These are phyloP conservation scores for Wickerhamomyces tratensis DNA, from an alignment of 805 yeast genomes.

Conservation along the genomic window DNA sequence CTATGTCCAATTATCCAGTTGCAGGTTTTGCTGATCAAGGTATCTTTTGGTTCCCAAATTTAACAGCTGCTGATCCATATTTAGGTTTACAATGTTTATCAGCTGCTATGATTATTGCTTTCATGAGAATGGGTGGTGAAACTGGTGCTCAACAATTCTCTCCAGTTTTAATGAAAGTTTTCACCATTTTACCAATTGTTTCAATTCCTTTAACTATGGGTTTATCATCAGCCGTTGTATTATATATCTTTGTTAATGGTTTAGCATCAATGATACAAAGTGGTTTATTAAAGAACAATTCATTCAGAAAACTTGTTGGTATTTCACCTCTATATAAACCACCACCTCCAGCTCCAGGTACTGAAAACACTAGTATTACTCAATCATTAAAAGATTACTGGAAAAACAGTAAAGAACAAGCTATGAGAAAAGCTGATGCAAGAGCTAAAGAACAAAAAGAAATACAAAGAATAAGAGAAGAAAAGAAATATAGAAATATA, in stretches of 20 bases:
- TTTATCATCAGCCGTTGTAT: conserved; percentile 74
- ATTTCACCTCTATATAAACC: conserved; percentile 57
- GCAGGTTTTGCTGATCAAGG: conserved; percentile 78
- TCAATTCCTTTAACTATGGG: conserved; percentile 87
- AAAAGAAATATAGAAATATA: conserved; percentile 17
- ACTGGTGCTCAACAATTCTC: conserved; percentile 67
- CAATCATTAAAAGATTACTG: conserved; percentile 29
- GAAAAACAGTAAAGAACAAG: conserved; percentile 28
- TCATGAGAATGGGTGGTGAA: conserved; percentile 84
- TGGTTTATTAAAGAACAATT: conserved; percentile 44
- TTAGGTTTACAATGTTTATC: conserved; percentile 78
- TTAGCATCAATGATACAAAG: conserved; percentile 67
- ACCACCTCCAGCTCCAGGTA: conserved; percentile 24
- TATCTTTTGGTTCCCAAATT: conserved; percentile 71
- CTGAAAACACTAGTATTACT: conserved; percentile 21
- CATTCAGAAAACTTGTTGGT: conserved; percentile 46
- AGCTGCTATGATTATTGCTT: conserved; percentile 64
- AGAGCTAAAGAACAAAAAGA: conserved; percentile 24
- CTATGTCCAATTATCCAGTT: conserved; percentile 77
- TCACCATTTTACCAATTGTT: conserved; percentile 66
- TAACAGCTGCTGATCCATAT: conserved; percentile 83
- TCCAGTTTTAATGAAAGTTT: conserved; percentile 56
- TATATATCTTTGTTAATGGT: conserved; percentile 81
- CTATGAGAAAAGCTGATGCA: conserved; percentile 26
- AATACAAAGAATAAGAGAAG: conserved; percentile 21